Evolutionary conservation across 2,329 filamentous ascomycete genomes (phyloP), one percentile per base, ranked within the genome.

Genomic region (Colletotrichum cuscutae): DNA sequence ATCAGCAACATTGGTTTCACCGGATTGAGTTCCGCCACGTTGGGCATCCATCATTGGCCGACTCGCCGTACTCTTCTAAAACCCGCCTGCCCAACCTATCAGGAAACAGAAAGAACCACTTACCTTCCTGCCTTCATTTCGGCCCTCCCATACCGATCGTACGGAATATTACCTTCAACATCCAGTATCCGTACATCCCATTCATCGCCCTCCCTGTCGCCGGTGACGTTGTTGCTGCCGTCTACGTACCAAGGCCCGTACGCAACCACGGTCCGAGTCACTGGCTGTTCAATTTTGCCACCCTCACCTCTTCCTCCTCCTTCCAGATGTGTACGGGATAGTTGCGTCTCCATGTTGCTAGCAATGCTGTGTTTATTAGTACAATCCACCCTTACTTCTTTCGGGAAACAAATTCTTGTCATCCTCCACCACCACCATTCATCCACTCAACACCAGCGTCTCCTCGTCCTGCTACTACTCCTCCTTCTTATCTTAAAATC

Each of bases 321-420:
- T 15, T 42, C 37, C 5, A 72, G 70, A 72, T 72, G 26, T 72
- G 60, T 72, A 72, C 35, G 70, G 58, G 70, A 65, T 70, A 37
- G 26, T 57, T 22, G 32, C n/a, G 54, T 57, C 54, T 60, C 35
- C 53, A 58, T 64, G 26, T 61, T 70, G 59, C 60, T 63, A 65
- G 70, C 70, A 72, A 70, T 61, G 68, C 42, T 56, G 46, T 72
- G 60, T 72, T 65, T 72, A 64, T 65, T 70, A 70, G 70, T 70
- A 46, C 54, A 70, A 70, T 70, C 3, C 60, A 28, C 56, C 60
- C 32, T 63, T 22, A 70, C 24, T 42, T 42, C 15, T 42, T 54
- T 28, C 49, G 30, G 37, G 42, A 49, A 60, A 42, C 26, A 11
- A 53, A 6, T 26, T 72, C 42, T 63, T n/a, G n/a, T 3, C 13